Evolutionary conservation across 768 basidiomycete genomes (phyloP).

Genomic region (Macrolepiota dolichaula): DNA sequence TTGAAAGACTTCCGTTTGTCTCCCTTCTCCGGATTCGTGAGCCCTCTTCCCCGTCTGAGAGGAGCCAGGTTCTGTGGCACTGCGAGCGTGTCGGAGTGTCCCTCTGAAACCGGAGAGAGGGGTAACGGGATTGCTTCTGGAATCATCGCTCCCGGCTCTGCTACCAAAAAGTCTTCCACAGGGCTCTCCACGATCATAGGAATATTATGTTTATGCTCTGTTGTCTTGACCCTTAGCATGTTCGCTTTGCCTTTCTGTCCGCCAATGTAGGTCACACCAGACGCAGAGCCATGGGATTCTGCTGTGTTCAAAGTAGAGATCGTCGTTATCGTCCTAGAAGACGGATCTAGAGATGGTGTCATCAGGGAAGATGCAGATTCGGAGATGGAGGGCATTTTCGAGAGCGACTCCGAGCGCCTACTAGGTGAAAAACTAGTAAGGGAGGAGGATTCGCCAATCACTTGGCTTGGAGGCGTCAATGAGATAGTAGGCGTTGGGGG

Average conservation of each 20-base stretch:
- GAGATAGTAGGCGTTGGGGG: constrained; percentile 15
- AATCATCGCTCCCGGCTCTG: constrained; percentile 7
- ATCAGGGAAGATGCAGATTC: constrained; percentile 21
- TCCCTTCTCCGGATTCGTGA: constrained; percentile 13
- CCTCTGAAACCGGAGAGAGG: background rate
- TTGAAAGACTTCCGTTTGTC: constrained; percentile 28
- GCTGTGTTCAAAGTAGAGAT: constrained; percentile 19
- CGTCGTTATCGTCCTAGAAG: constrained; percentile 24
- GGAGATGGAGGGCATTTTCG: constrained; percentile 12
- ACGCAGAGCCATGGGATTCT: constrained; percentile 9
- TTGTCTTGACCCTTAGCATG: constrained; percentile 18
- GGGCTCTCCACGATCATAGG: constrained; percentile 37
- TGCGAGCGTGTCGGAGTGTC: background rate
- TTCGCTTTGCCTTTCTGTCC: constrained; percentile 16
- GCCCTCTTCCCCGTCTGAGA: constrained; percentile 11
- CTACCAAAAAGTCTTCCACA: constrained; percentile 22
- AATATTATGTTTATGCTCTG: constrained; percentile 18
- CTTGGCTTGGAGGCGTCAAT: constrained; percentile 13
- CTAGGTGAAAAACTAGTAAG: constrained; percentile 13
- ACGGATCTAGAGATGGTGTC: constrained; percentile 26
- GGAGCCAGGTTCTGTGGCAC: background rate
- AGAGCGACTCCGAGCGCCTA: constrained; percentile 15
- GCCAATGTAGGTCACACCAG: background rate
- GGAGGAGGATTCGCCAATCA: constrained; percentile 6
- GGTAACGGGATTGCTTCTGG: constrained; percentile 1